Percentiles rank a stretch among this genome's conserved stretches.
Evolutionary conservation across 106 monocot species (phyloP).

Genomic region (Iris macrosiphon): DNA sequence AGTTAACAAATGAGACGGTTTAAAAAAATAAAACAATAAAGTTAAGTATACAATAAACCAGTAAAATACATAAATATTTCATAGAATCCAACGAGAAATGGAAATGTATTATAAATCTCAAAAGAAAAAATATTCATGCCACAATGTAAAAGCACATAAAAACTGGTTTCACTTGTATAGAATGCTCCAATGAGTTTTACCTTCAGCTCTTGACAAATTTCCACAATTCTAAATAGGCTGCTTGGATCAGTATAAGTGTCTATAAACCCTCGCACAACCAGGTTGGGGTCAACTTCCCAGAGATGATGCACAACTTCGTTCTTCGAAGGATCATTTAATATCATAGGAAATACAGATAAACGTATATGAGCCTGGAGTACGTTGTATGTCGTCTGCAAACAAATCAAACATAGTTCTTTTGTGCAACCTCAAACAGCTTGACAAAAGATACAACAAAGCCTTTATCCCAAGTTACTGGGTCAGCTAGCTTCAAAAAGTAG

Average conservation of each 20-base stretch:
- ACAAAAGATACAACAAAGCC: too few species aligned
- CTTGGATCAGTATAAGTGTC: slow-evolving; percentile 33
- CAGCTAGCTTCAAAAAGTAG: slow-evolving; percentile 5
- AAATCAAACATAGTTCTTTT: slow-evolving; percentile 3
- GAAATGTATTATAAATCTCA: too few species aligned
- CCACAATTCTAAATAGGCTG: slow-evolving; percentile 38
- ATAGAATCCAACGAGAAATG: too few species aligned
- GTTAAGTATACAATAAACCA: too few species aligned
- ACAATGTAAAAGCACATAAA: too few species aligned
- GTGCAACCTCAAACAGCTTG: background rate
- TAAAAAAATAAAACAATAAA: too few species aligned
- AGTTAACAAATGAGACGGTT: too few species aligned
- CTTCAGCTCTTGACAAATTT: slow-evolving; percentile 74
- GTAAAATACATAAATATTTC: too few species aligned
- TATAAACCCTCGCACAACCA: slow-evolving; percentile 59
- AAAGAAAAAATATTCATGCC: too few species aligned
- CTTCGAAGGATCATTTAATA: slow-evolving; percentile 49
- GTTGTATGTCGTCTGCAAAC: slow-evolving; percentile 67
- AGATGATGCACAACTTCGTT: slow-evolving; percentile 34
- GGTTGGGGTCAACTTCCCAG: slow-evolving; percentile 50
- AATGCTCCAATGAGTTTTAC: too few species aligned
- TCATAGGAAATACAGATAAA: slow-evolving; percentile 45
- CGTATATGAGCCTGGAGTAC: slow-evolving; percentile 72
- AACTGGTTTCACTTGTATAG: too few species aligned
- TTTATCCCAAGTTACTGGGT: too few species aligned